phyloP scores from a whole-genome alignment of 1,139 yeast genomes.

The Magnusiomyces ingens region DNA sequence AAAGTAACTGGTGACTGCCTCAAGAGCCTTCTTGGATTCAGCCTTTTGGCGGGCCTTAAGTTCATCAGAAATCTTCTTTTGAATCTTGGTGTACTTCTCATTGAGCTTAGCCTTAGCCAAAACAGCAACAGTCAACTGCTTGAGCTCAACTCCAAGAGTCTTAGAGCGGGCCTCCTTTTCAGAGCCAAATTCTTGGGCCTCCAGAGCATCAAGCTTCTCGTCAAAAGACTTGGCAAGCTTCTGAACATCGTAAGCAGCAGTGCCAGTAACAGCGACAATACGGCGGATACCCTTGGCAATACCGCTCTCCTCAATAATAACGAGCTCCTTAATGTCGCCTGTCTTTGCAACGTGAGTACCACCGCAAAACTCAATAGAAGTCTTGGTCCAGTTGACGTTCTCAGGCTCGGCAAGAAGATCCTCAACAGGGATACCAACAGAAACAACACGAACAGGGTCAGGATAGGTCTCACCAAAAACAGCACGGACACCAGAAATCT shows the following conservation, averaged over 20 bases:
- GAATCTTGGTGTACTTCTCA: constrained; percentile 67
- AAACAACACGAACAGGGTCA: constrained; percentile 96
- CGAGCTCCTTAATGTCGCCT: constrained; percentile 85
- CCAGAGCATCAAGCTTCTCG: constrained; percentile 51
- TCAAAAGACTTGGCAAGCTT: constrained; percentile 69
- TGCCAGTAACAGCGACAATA: constrained; percentile 93
- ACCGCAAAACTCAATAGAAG: constrained; percentile 95
- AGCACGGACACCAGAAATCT: constrained; percentile 84
- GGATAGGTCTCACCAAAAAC: constrained; percentile 99
- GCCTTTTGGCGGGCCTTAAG: constrained; percentile 80
- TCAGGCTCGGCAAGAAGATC: constrained; percentile 66
- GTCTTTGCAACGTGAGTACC: constrained; percentile 96
- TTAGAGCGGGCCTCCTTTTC: constrained; percentile 75
- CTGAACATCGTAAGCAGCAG: constrained; percentile 85
- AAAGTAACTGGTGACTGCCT: constrained; percentile 70
- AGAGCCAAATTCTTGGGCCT: constrained; percentile 51
- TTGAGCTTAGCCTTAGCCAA: constrained; percentile 70
- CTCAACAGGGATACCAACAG: constrained; percentile 86
- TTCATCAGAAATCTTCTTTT: constrained; percentile 82
- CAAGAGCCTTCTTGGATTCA: constrained; percentile 75
- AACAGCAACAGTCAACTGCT: constrained; percentile 76
- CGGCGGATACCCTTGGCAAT: constrained; percentile 98
- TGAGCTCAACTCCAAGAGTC: constrained; percentile 75
- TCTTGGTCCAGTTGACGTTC: constrained; percentile 64
- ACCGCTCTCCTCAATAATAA: constrained; percentile 89